A percentile compares a stretch with the other conserved stretches of the same genome.
Conservation (phyloP, 106 monocot species). For the Chionographis japonica region DNA sequence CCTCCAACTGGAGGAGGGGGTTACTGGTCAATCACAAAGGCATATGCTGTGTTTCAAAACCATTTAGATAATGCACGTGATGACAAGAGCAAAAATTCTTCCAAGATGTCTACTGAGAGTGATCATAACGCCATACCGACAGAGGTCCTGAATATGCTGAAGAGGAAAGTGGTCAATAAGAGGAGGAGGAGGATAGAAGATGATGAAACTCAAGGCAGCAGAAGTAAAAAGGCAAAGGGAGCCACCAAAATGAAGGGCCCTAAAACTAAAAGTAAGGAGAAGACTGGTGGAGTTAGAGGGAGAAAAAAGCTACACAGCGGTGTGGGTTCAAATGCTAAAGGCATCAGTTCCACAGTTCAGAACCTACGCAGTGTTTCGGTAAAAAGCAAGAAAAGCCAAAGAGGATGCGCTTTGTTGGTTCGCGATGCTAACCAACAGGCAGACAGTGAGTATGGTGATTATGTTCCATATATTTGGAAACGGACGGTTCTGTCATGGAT, state of each 20-base stretch:
- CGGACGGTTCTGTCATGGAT: conserved; percentile 75
- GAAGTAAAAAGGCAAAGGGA: conserved; percentile 17
- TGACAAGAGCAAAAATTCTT: conserved; percentile 5
- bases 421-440: conserved; percentile 37
- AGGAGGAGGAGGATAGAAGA: conserved; percentile 22
- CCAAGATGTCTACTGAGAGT: conserved; percentile 2
- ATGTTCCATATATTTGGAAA: conserved; percentile 59
- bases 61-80: conserved; percentile 9
- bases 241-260: background rate
- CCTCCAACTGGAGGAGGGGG: conserved; percentile 51
- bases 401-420: conserved; percentile 51
- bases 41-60: conserved; percentile 45
- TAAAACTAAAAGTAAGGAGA: conserved; percentile 2
- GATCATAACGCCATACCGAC: conserved; percentile 26
- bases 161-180: conserved; percentile 42
- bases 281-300: background rate
- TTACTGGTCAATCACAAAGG: conserved; percentile 85
- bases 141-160: conserved; percentile 48
- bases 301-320: background rate
- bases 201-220: conserved; percentile 4
- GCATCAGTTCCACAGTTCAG: conserved; percentile 6
- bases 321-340: conserved; percentile 5
- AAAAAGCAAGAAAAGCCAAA: conserved; percentile 24
- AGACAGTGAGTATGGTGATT: conserved; percentile 27
- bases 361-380: background rate